Evolutionary conservation across 352 stramenopile species (phyloP), one percentile per base, ranked within the genome.

Genomic region (Phytopythium sindhum): DNA sequence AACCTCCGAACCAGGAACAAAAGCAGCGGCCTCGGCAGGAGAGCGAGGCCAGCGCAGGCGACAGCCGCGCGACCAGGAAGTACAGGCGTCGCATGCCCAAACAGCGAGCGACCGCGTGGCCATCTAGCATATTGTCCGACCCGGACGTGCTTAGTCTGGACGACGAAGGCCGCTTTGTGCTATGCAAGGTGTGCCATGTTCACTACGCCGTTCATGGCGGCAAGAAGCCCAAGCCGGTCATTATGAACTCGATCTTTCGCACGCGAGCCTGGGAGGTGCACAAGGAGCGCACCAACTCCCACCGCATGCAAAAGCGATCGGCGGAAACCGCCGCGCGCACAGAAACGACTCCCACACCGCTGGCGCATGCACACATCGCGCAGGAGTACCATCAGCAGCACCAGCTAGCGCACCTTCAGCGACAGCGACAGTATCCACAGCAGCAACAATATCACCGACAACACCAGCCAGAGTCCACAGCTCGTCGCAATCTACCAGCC

Each of bases 201-300:
- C 73, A 84, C 68, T 84, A 82, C 52, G 76, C 76, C 11, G 71
- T 84, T 24, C 76, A 84, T 52, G 76, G 76, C 44, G 76, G 76
- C 48, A 84, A 84, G 68, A 84, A 84, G 50, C 76, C 76, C 47
- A 84, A 84, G 54, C 76, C 76, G 0, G 76, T 84, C 45, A 81
- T 84, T 57, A 84, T 84, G 76, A 84, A 84, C 63, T 84, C 76
- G 35, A 70, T 73, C 42, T 84, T 84, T 57, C 76, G 76, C 55
- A 81, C 73, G 24, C 70, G 76, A 44, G 76, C 76, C 47, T 84
- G 76, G 76, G 76, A 84, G 59, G 76, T 84, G 31, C 76, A 84
- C 66, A 84, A 84, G 59, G 73, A 84, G 28, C 76, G 76, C 47
- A 84, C 76, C 29, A 84, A 81, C 64, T 84, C 73, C 50, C 76